Percentiles rank a stretch among this genome's conserved stretches.
Evolutionary conservation across 306 rosid species (phyloP).

Genomic region (Sesbania bispinosa): DNA sequence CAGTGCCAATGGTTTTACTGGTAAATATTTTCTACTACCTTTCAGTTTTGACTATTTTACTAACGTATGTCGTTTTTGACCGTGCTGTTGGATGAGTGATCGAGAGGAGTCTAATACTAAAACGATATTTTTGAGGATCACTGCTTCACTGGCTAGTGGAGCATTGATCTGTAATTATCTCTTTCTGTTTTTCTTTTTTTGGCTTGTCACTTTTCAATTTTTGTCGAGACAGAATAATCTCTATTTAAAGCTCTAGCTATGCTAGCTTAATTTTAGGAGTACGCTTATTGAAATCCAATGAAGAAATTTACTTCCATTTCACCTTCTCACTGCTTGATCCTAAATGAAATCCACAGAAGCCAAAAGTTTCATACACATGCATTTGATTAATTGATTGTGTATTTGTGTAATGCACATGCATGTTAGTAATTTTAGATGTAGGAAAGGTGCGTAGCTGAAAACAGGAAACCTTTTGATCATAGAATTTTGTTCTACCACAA

Average conservation of each 20-base stretch:
- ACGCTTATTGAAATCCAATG: neutral
- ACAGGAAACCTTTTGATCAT: neutral
- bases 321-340: neutral
- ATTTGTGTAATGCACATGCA: neutral
- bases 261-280: slow-evolving; percentile 3
- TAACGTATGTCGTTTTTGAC: neutral
- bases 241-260: neutral
- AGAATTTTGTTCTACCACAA: neutral
- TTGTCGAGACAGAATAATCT: neutral
- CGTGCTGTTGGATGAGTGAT: neutral
- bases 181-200: neutral
- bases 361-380: neutral
- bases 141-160: neutral
- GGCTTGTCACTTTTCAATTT: neutral
- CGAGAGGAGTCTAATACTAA: neutral
- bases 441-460: neutral
- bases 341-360: neutral
- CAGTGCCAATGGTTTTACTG: slow-evolving; percentile 77
- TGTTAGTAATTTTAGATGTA: neutral
- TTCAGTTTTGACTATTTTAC: neutral
- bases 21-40: slow-evolving; percentile 36
- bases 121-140: neutral
- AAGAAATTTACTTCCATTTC: neutral
- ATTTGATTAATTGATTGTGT: neutral
- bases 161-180: neutral